Evolutionary conservation across 345 rosid species (phyloP), one percentile per base, ranked within the genome.

Genomic region (Trapa incisa): DNA sequence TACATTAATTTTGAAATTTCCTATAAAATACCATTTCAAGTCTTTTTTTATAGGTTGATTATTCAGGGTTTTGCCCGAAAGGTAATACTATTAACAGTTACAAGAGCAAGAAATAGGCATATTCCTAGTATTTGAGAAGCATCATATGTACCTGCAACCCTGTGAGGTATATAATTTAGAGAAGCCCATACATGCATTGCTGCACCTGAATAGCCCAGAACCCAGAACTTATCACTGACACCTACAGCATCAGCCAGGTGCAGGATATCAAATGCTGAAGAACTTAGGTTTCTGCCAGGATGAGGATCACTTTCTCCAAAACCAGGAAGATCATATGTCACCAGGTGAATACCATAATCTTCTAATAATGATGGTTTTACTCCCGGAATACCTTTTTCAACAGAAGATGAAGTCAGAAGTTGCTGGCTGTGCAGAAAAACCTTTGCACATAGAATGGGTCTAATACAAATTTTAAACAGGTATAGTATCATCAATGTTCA

Each of bases 231-330:
- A 56, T 79, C 86, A 65, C 45, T 72, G 60, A 87, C 76, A 64
- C 92, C 85, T 29, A 88, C 67, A 67, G 92, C 92, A 75, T 79
- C 52, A 42, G 91, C 98, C 65, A 93, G 77, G 67, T 75, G 71
- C 54, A 82, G 76, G 83, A 93, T 87, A 75, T 93, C 97, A 4
- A 77, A 62, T 7, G 97, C 96, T 50, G 96, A 93, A 48, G 98
- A 85, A 65, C 87, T 93, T 52, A 90, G 91, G 74, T 84, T 82
- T 73, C 98, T 79, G 73, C 67, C 65, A 47, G 86, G 82, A 78
- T 84, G 89, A 76, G 92, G 89, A 83, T 90, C 98, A 72, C 98
- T 93, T 79, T 93, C 98, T 68, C 98, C 98, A 79, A 93, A 90
- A 61, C 98, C 97, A 70, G 98, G 97, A 76, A 88, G 94, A 75